These are phyloP conservation scores for Populus ilicifolia DNA, from an alignment of 345 rosid genomes.

Conservation along the genomic window DNA sequence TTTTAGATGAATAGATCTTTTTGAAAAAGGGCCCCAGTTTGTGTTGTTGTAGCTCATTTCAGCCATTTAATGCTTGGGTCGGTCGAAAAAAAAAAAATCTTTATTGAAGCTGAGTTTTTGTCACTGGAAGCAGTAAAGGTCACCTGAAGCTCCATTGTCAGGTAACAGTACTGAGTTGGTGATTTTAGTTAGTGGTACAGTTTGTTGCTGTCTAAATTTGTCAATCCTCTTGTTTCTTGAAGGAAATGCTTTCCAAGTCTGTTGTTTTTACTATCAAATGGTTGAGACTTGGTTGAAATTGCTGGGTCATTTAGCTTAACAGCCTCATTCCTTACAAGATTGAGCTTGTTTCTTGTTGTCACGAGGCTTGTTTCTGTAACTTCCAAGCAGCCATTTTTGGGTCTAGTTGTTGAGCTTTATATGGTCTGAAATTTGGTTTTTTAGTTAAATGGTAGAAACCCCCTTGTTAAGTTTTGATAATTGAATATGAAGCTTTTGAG, in stretches of 20 bases:
- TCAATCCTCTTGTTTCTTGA: slow-evolving; percentile 1
- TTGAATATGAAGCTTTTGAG: slow-evolving; percentile 49
- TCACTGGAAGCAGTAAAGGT: slow-evolving; percentile 24
- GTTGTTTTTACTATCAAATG: not conserved
- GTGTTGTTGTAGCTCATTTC: slow-evolving; percentile 22
- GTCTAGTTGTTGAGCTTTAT: slow-evolving; percentile 2
- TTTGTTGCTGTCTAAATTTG: not conserved
- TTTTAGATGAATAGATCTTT: slow-evolving; percentile 30
- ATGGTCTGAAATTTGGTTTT: slow-evolving; percentile 18
- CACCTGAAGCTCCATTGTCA: slow-evolving; percentile 15
- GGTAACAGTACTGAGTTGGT: slow-evolving; percentile 19
- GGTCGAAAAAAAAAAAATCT: slow-evolving; percentile 27
- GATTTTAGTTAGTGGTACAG: not conserved
- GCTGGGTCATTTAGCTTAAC: slow-evolving; percentile 2
- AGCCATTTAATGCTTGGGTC: slow-evolving; percentile 35
- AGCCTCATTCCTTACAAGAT: not conserved
- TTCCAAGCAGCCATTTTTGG: slow-evolving; percentile 6
- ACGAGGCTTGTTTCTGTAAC: not conserved
- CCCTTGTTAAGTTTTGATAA: slow-evolving; percentile 1
- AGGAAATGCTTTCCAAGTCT: slow-evolving; percentile 3
- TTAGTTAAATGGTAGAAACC: too few species aligned
- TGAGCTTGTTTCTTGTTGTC: slow-evolving; percentile 10
- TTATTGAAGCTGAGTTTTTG: slow-evolving; percentile 25
- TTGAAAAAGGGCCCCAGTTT: slow-evolving; percentile 29
- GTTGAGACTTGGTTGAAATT: slow-evolving; percentile 11